phyloP scores from a whole-genome alignment of 2,329 filamentous ascomycete genomes.

The Aspergillus sclerotialis region DNA sequence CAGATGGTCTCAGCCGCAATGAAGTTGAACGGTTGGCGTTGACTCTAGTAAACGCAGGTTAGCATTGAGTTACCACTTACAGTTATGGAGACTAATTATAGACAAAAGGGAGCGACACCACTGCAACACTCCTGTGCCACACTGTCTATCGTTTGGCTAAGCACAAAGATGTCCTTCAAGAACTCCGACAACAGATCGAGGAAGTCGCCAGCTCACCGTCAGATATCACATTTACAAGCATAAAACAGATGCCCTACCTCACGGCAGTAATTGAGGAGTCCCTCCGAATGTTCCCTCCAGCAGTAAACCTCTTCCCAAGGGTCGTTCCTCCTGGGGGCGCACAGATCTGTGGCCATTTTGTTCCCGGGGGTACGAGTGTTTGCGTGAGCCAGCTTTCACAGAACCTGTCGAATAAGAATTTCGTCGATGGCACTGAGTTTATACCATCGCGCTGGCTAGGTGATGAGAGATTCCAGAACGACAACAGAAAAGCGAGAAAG shows the following conservation, averaged over 20 bases:
- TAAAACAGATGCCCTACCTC: slow-evolving; percentile 15
- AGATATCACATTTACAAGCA: slow-evolving; percentile 12
- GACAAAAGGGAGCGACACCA: slow-evolving; percentile 23
- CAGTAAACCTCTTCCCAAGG: slow-evolving; percentile 23
- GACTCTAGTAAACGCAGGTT: too few species aligned
- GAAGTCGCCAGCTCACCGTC: slow-evolving; percentile 10
- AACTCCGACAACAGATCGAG: slow-evolving; percentile 19
- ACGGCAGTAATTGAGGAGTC: slow-evolving; percentile 19
- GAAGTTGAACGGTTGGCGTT: too few species aligned
- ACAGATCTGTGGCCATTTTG: slow-evolving; percentile 16
- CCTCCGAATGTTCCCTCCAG: slow-evolving; percentile 21
- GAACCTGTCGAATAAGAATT: slow-evolving; percentile 10
- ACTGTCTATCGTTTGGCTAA: slow-evolving; percentile 17
- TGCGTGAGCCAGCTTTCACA: slow-evolving; percentile 3
- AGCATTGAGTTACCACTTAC: too few species aligned
- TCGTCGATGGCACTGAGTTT: slow-evolving; percentile 15
- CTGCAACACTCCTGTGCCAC: slow-evolving; percentile 5
- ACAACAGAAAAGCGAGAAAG: slow-evolving; percentile 24
- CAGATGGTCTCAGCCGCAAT: too few species aligned
- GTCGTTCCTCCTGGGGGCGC: slow-evolving; percentile 20
- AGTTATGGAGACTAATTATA: too few species aligned
- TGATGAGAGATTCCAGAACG: slow-evolving; percentile 14
- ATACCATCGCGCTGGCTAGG: slow-evolving; percentile 25
- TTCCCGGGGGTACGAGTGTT: slow-evolving; percentile 18
- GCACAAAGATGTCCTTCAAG: slow-evolving; percentile 11